A percentile compares a stretch with the other conserved stretches of the same genome.
Evolutionary conservation across 1,284 basidiomycete genomes (phyloP).

Genomic region (Apiotrichum gracile): DNA sequence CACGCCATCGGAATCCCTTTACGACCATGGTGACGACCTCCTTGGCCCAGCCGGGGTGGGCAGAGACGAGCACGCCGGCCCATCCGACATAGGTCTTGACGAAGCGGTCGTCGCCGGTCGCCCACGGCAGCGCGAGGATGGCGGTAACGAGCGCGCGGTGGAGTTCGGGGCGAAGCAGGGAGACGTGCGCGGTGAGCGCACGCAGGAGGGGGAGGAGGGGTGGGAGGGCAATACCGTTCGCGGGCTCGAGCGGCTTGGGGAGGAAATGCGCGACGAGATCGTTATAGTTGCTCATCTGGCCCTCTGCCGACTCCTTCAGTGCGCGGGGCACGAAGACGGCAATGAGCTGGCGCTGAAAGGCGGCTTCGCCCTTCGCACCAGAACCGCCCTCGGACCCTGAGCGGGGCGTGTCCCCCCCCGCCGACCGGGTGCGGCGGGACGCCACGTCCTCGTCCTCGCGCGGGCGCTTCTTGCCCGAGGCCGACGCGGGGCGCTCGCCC

Average conservation of each 20-base stretch:
- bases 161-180: slow-evolving; percentile 45
- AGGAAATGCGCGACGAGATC: slow-evolving; percentile 54
- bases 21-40: slow-evolving; percentile 75
- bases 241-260: slow-evolving; percentile 32
- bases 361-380: slow-evolving; percentile 28
- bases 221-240: slow-evolving; percentile 25
- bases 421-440: slow-evolving; percentile 39
- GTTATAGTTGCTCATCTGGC: slow-evolving; percentile 49
- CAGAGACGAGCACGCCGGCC: slow-evolving; percentile 84
- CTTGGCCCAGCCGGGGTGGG: slow-evolving; percentile 86
- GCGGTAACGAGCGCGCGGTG: slow-evolving; percentile 83
- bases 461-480: slow-evolving; percentile 40
- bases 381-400: not conserved
- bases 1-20: slow-evolving; percentile 82
- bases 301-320: slow-evolving; percentile 37
- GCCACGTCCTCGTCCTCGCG: slow-evolving; percentile 25
- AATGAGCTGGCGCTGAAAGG: slow-evolving; percentile 44
- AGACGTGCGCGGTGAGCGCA: slow-evolving; percentile 65
- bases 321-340: slow-evolving; percentile 46
- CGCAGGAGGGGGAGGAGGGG: slow-evolving; percentile 52
- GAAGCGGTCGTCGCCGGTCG: slow-evolving; percentile 67
- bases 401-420: slow-evolving; percentile 23
- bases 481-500: slow-evolving; percentile 31
- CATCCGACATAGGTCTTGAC: slow-evolving; percentile 82
- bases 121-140: slow-evolving; percentile 85